phyloP scores from a whole-genome alignment of 768 basidiomycete genomes.

The Boletus pseudopeckii region DNA sequence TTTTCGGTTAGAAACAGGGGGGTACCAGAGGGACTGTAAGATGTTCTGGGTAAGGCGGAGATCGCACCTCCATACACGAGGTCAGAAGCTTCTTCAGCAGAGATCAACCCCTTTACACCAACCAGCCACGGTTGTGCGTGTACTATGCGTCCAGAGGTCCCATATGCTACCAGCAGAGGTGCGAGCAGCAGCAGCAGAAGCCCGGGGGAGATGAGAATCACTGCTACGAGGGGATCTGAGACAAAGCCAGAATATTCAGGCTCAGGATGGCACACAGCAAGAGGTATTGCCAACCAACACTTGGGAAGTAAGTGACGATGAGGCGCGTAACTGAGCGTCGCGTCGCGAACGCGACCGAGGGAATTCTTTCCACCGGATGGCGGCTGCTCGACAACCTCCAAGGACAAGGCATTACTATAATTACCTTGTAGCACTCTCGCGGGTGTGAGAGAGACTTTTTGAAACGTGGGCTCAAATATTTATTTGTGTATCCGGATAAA shows the following conservation, averaged over 20 bases:
- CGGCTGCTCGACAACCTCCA: conserved; percentile 22
- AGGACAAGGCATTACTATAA: conserved; percentile 9
- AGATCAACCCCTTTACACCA: conserved; percentile 26
- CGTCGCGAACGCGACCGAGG: conserved; percentile 12
- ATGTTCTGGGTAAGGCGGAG: too few relatives aligned
- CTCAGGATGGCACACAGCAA: too few relatives aligned
- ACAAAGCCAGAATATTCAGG: too few relatives aligned
- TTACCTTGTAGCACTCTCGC: too few relatives aligned
- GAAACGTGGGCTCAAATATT: too few relatives aligned
- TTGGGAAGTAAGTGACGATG: conserved; percentile 5
- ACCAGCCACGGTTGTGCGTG: conserved; percentile 21
- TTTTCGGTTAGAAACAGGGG: too few relatives aligned
- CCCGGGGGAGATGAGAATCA: background rate
- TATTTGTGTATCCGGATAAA: too few relatives aligned
- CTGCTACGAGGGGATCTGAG: too few relatives aligned
- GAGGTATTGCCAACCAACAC: background rate
- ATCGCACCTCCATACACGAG: conserved; percentile 16
- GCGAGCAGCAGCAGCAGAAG: conserved; percentile 13
- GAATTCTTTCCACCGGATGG: conserved; percentile 26
- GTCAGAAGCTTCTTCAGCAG: conserved; percentile 17
- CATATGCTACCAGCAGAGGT: conserved; percentile 13
- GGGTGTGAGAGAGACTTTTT: too few relatives aligned
- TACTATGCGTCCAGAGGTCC: conserved; percentile 13
- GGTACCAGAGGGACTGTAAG: too few relatives aligned
- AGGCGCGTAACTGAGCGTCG: conserved; percentile 11